Conservation (phyloP, 257 asterid species). For the Salvia rosmarinus region DNA sequence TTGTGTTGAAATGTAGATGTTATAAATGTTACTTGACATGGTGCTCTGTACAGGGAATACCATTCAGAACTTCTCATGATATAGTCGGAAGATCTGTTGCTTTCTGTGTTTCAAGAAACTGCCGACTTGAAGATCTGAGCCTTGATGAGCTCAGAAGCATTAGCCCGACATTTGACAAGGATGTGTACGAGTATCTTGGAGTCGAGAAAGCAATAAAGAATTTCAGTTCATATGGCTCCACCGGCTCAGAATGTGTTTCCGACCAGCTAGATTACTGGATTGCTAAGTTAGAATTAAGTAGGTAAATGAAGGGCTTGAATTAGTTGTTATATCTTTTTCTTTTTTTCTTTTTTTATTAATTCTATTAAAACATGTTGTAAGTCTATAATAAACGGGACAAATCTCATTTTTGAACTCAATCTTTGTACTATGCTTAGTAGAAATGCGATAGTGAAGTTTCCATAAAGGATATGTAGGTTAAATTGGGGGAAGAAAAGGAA, state of each 20-base stretch:
- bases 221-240: slow-evolving; percentile 93
- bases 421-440: too few relatives aligned
- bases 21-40: slow-evolving; percentile 2
- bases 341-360: not conserved
- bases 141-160: slow-evolving; percentile 66
- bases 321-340: not conserved
- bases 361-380: not conserved
- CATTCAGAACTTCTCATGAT: slow-evolving; percentile 96
- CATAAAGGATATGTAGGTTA: too few relatives aligned
- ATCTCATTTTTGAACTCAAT: too few relatives aligned
- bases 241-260: slow-evolving; percentile 90
- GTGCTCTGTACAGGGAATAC: slow-evolving; percentile 59
- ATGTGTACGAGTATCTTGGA: slow-evolving; percentile 80
- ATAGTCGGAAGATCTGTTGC: slow-evolving; percentile 89
- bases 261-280: slow-evolving; percentile 82
- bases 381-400: too few relatives aligned
- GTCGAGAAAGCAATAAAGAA: slow-evolving; percentile 82
- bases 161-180: slow-evolving; percentile 65
- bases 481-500: too few relatives aligned
- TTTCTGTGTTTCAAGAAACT: slow-evolving; percentile 63
- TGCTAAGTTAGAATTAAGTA: slow-evolving; percentile 50
- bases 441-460: too few relatives aligned
- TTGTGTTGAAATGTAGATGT: not conserved
- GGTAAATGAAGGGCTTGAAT: slow-evolving; percentile 3
- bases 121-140: slow-evolving; percentile 68